These are phyloP conservation scores for Coemansia sp. DNA, from an alignment of 192 early-diverging fungal species.

Conservation along the genomic window DNA sequence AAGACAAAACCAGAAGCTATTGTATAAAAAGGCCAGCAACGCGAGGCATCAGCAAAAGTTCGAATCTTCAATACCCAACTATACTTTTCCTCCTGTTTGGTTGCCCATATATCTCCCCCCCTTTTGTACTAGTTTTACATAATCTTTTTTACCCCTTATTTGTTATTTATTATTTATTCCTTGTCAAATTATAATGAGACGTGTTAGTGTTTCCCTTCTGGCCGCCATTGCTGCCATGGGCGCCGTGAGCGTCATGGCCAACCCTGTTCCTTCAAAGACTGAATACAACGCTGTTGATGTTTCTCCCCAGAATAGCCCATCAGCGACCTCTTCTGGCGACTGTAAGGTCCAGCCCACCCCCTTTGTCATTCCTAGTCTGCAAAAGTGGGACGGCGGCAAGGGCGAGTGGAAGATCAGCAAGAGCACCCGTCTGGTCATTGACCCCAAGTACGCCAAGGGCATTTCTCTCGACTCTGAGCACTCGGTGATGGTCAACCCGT, in stretches of 20 bases:
- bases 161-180: background rate
- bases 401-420: constrained; percentile 37
- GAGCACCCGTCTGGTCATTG: constrained; percentile 38
- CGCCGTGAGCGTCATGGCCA: constrained; percentile 22
- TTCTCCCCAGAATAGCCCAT: background rate
- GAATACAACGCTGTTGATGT: background rate
- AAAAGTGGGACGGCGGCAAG: constrained; percentile 40
- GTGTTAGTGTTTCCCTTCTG: constrained; percentile 17
- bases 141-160: background rate
- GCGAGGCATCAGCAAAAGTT: background rate
- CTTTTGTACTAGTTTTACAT: background rate
- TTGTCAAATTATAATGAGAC: background rate
- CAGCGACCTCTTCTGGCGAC: constrained; percentile 8
- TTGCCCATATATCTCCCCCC: background rate
- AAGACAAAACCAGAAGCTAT: background rate
- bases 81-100: background rate
- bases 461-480: constrained; percentile 24
- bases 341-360: constrained; percentile 32
- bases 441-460: constrained; percentile 35
- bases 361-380: constrained; percentile 45
- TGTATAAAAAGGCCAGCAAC: background rate
- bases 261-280: constrained; percentile 20
- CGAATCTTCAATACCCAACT: background rate
- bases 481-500: constrained; percentile 45
- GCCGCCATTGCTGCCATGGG: constrained; percentile 34